These are phyloP conservation scores for Jacaranda copaia DNA, from an alignment of 257 asterid genomes.

Conservation along the genomic window DNA sequence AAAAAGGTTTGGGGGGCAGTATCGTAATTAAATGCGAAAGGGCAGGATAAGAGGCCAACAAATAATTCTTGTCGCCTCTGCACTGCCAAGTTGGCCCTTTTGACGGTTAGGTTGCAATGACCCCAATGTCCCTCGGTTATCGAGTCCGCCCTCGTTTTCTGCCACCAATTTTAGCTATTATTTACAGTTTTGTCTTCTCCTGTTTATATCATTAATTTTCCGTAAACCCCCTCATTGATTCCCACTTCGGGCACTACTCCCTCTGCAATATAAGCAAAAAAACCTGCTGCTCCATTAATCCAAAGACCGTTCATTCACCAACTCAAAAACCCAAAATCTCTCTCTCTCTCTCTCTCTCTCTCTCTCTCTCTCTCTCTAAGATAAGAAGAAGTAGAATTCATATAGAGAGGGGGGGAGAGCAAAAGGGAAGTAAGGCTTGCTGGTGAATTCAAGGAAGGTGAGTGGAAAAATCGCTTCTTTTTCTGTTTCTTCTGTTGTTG, in stretches of 20 bases:
- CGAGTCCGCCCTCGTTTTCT: conserved; percentile 28
- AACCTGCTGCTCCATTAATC: conserved; percentile 38
- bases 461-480: neutral
- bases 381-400: neutral
- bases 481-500: neutral
- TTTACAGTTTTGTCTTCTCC: conserved; percentile 38
- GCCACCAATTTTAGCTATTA: conserved; percentile 28
- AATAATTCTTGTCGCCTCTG: conserved; percentile 20
- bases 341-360: conserved; percentile 7
- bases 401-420: conserved; percentile 37
- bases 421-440: conserved; percentile 18
- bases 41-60: conserved; percentile 7
- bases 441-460: conserved; percentile 22
- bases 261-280: conserved; percentile 8
- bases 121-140: conserved; percentile 41
- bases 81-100: conserved; percentile 31
- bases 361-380: conserved; percentile 30
- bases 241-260: neutral
- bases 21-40: conserved; percentile 15
- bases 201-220: conserved; percentile 13
- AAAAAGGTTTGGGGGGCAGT: conserved; percentile 14
- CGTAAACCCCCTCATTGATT: conserved; percentile 40
- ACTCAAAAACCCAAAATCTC: neutral
- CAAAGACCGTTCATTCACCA: conserved; percentile 23
- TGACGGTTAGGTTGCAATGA: conserved; percentile 33